Percentiles rank a stretch among this genome's conserved stretches.
Evolutionary conservation across 805 yeast genomes (phyloP).

Genomic region (Candida yuanshanica): DNA sequence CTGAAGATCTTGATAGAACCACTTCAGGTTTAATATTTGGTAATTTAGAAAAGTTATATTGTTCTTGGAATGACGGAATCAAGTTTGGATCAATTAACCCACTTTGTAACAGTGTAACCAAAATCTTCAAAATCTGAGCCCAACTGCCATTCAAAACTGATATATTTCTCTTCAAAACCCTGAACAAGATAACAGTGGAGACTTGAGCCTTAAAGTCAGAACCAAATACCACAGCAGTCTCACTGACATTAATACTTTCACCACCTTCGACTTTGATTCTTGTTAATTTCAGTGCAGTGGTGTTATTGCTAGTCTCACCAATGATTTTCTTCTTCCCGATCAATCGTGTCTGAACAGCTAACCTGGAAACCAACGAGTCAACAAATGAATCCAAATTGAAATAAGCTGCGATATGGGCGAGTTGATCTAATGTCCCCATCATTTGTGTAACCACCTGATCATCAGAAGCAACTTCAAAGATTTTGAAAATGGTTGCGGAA

Average conservation of each 20-base stretch:
- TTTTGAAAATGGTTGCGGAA: constrained; percentile 66
- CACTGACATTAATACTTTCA: constrained; percentile 61
- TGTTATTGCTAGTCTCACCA: constrained; percentile 1
- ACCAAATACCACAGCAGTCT: constrained; percentile 78
- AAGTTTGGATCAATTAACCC: constrained; percentile 63
- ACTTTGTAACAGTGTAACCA: constrained; percentile 64
- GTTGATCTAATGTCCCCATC: constrained; percentile 82
- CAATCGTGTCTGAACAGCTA: constrained; percentile 67
- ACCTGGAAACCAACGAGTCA: constrained; percentile 59
- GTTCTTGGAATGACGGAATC: constrained; percentile 59
- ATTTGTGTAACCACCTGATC: constrained; percentile 84
- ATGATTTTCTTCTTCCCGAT: constrained; percentile 28
- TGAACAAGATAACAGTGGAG: constrained; percentile 78
- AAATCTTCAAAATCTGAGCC: constrained; percentile 51
- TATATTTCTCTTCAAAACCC: constrained; percentile 59
- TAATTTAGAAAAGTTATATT: constrained; percentile 45
- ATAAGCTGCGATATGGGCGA: constrained; percentile 68
- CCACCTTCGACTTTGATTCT: constrained; percentile 23
- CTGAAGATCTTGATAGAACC: constrained; percentile 55
- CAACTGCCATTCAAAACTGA: constrained; percentile 44
- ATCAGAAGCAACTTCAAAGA: constrained; percentile 84
- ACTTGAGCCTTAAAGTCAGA: constrained; percentile 88
- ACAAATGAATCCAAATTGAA: constrained; percentile 52
- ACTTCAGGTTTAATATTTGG: constrained; percentile 63
- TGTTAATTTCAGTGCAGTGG: constrained; percentile 15